Evolutionary conservation across 208 protist species (phyloP).

Genomic region (Leishmania turanica): DNA sequence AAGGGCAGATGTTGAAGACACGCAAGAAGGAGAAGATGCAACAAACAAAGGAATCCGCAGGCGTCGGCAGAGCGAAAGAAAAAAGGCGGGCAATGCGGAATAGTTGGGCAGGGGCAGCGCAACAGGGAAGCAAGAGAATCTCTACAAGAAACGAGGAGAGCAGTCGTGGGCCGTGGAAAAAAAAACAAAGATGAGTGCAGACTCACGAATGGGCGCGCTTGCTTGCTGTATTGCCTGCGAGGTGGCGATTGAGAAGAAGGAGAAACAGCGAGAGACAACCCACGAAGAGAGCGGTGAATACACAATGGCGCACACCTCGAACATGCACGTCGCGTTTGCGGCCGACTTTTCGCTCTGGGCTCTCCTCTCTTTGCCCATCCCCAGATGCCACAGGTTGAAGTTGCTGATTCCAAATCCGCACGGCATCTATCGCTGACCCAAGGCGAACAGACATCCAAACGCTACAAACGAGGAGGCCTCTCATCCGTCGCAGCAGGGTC

Average conservation of each 20-base stretch:
- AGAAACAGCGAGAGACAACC: not conserved
- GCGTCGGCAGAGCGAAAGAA: not conserved
- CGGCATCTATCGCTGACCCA: not conserved
- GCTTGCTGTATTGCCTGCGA: not conserved
- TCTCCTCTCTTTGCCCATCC: not conserved
- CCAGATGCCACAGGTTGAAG: not conserved
- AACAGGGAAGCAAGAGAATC: not conserved
- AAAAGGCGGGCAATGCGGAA: not conserved
- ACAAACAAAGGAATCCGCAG: not conserved
- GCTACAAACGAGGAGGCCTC: too few relatives aligned
- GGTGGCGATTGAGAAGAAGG: not conserved
- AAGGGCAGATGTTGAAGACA: not conserved
- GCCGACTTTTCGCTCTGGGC: not conserved
- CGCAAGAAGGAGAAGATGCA: not conserved
- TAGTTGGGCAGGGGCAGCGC: not conserved
- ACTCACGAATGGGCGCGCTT: not conserved
- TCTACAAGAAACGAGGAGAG: not conserved
- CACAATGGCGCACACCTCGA: not conserved
- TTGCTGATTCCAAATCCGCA: not conserved
- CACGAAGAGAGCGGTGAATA: not conserved
- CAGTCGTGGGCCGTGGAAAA: not conserved
- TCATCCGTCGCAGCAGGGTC: not conserved
- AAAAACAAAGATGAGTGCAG: not conserved
- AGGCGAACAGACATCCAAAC: not conserved
- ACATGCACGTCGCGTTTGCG: not conserved